Conservation (phyloP, 1,284 basidiomycete genomes). For the Phylloporus sp. region DNA sequence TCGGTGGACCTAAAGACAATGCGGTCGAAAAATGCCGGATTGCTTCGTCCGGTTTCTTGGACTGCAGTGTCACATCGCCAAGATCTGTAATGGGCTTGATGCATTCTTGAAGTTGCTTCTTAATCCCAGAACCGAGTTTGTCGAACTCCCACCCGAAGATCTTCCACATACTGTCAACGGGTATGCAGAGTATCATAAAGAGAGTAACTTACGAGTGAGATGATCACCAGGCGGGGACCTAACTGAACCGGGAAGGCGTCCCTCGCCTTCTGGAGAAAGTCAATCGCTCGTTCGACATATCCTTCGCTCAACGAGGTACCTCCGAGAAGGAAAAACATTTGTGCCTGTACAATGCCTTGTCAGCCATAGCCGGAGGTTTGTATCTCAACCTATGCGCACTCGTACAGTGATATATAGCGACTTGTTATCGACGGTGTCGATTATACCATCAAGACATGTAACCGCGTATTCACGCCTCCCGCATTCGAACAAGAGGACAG, state of each 20-base stretch:
- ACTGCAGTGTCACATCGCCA: neutral
- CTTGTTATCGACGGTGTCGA: neutral
- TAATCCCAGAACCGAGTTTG: neutral
- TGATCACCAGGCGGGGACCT: neutral
- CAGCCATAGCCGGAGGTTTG: neutral
- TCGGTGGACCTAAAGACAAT: constrained; percentile 1
- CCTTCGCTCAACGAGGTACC: neutral
- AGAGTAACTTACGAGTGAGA: neutral
- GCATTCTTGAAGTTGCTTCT: neutral
- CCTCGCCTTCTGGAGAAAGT: neutral
- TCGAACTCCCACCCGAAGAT: neutral
- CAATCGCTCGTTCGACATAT: neutral
- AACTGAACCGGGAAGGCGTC: neutral
- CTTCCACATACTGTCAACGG: neutral
- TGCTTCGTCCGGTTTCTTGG: neutral
- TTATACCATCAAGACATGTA: neutral
- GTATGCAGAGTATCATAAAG: neutral
- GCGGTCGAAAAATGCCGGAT: constrained; percentile 1
- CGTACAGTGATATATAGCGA: neutral
- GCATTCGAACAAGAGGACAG: neutral
- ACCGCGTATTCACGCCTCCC: neutral
- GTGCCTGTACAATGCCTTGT: neutral
- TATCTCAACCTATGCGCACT: neutral
- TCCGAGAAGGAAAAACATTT: neutral
- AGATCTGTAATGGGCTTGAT: neutral